Conservation (phyloP, 768 basidiomycete species). For the Cubamyces lactineus region DNA sequence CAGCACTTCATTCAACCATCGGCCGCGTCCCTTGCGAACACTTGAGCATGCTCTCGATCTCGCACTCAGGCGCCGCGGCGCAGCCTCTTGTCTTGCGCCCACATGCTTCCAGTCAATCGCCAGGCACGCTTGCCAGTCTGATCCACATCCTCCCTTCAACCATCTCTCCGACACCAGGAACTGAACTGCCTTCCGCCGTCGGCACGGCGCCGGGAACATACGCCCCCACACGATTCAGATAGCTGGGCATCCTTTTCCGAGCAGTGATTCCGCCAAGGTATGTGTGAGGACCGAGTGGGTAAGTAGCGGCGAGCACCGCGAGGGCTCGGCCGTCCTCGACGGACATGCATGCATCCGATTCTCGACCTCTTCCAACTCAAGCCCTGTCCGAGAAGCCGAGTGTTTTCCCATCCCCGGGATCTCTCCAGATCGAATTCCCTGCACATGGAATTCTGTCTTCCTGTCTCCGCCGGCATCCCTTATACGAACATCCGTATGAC, state of each 20-base stretch:
- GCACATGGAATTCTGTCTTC: not conserved
- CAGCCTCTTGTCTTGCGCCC: conserved; percentile 20
- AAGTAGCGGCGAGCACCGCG: no score
- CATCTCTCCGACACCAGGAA: conserved; percentile 15
- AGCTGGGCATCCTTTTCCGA: not conserved
- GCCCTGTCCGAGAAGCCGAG: conserved; percentile 11
- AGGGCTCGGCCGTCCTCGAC: not conserved
- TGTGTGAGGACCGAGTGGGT: no score
- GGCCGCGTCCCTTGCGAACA: conserved; percentile 3
- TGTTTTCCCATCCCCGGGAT: conserved; percentile 1
- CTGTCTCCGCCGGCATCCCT: conserved; percentile 21
- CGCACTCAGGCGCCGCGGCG: conserved; percentile 10
- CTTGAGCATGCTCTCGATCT: conserved; percentile 11
- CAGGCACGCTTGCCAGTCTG: conserved; percentile 18
- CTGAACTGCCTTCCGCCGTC: conserved; percentile 6
- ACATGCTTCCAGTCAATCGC: conserved; percentile 22
- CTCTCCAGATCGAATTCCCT: not conserved
- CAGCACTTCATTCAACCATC: not conserved
- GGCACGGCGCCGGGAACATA: conserved; percentile 2
- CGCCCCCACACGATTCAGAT: not conserved
- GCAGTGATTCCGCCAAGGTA: not conserved
- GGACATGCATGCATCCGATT: not conserved
- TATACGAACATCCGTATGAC: not conserved
- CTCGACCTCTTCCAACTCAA: not conserved
- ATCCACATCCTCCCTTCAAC: conserved; percentile 12